These are phyloP conservation scores for Fusarium fujikuroi DNA, from an alignment of 2,329 filamentous ascomycete species.

Conservation along the genomic window DNA sequence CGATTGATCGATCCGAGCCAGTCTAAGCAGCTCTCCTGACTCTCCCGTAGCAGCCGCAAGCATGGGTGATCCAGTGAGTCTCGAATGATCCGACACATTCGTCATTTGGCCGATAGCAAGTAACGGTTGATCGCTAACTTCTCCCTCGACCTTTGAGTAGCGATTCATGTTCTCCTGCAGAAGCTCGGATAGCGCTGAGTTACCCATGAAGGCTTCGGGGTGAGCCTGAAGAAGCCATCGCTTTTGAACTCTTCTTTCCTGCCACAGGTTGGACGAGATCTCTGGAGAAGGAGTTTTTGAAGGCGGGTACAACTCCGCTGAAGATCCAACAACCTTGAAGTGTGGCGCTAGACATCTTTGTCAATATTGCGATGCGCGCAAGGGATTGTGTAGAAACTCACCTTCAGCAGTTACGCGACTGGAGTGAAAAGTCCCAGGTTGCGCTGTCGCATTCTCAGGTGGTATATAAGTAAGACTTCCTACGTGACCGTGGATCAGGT, in stretches of 20 bases:
- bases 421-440: slow-evolving; percentile 47
- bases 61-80: slow-evolving; percentile 46
- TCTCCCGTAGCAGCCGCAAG: slow-evolving; percentile 65
- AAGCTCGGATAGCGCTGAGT: slow-evolving; percentile 45
- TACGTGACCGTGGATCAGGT: slow-evolving; percentile 49
- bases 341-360: slow-evolving; percentile 42
- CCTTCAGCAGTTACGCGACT: slow-evolving; percentile 44
- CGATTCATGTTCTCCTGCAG: slow-evolving; percentile 52
- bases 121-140: slow-evolving; percentile 46
- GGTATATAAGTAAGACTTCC: slow-evolving; percentile 49
- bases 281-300: slow-evolving; percentile 43
- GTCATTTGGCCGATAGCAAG: slow-evolving; percentile 67
- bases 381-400: slow-evolving; percentile 33
- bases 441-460: slow-evolving; percentile 31
- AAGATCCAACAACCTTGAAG: slow-evolving; percentile 48
- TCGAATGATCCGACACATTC: slow-evolving; percentile 50
- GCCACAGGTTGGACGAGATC: slow-evolving; percentile 43
- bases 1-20: slow-evolving; percentile 62
- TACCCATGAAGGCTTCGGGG: slow-evolving; percentile 61
- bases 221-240: slow-evolving; percentile 63
- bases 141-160: slow-evolving; percentile 44
- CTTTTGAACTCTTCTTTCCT: slow-evolving; percentile 51
- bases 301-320: slow-evolving; percentile 50
- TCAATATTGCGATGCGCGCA: slow-evolving; percentile 11
- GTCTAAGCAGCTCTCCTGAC: slow-evolving; percentile 66